Evolutionary conservation across 768 basidiomycete genomes (phyloP), one percentile per base, ranked within the genome.

Genomic region (Psilocybe subaeruginosa): DNA sequence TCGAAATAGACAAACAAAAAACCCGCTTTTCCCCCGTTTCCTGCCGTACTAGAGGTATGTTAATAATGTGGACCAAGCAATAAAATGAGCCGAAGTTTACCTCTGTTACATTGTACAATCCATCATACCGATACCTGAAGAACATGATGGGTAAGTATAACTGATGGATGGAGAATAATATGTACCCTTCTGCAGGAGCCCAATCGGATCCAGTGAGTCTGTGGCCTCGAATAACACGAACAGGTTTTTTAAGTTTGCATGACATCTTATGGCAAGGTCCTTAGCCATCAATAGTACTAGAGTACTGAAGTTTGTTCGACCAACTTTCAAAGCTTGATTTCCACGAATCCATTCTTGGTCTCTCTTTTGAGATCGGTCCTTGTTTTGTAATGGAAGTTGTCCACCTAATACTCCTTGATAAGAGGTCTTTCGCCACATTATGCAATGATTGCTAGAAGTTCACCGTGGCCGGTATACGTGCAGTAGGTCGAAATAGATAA

Each of bases 161-260:
- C 14, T 6, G 17, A 37, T 11, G 4, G 8, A 4, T 11, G 4
- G 19, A 16, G 35, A 1, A 4, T 11, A 31, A 11, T 9, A 46
- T n/a, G 8, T 48, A 57, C 56, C 56, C 56, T 49, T 57, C 56
- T 31, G 19, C 17, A 8, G 56, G 56, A 7, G 56, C 56, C 46
- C 46, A 57, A 31, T 19, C 9, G 9, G 56, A 49, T 7, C 33
- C 7, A 8, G 9, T 41, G 8, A 57, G 17, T 57, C 16, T 48
- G 29, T n/a, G n/a, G n/a, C 56, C 56, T 5, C 56, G 56, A 35
- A 57, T 57, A 29, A 57, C 56, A 16, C 56, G 56, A 57, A 57
- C 47, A 35, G 56, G 56, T 17, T 49, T 47, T 6, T 27, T 35
- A 8, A 48, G 47, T 30, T n/a, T 19, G 8, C 35, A 48, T 35